A percentile compares a stretch with the other conserved stretches of the same genome.
Evolutionary conservation across 2,329 filamentous ascomycete species (phyloP).

Genomic region (Colletotrichum brevisporum): DNA sequence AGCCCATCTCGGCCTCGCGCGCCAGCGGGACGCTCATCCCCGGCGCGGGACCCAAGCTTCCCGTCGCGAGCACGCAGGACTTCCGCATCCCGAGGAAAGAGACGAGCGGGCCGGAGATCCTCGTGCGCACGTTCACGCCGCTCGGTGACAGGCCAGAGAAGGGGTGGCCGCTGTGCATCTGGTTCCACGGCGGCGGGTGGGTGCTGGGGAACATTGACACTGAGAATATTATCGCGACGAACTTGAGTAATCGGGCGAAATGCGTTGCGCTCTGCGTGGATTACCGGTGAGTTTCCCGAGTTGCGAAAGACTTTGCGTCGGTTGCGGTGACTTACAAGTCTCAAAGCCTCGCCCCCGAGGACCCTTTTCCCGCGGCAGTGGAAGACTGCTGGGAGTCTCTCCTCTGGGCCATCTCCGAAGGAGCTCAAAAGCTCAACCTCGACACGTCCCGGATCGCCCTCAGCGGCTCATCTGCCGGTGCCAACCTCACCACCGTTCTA

Average conservation of each 20-base stretch:
- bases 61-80: constrained; percentile 63
- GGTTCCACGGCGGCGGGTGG: constrained; percentile 72
- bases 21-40: constrained; percentile 66
- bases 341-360: constrained; percentile 67
- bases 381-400: constrained; percentile 70
- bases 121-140: constrained; percentile 66
- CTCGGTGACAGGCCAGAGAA: constrained; percentile 54
- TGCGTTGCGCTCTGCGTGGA: constrained; percentile 70
- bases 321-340: constrained; percentile 10
- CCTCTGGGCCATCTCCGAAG: constrained; percentile 57
- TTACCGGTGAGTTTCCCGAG: constrained; percentile 59
- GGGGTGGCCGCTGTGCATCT: constrained; percentile 70
- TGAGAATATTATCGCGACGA: constrained; percentile 70
- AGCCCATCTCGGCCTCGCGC: constrained; percentile 66
- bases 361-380: constrained; percentile 69
- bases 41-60: constrained; percentile 62
- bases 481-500: constrained; percentile 66
- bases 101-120: constrained; percentile 62
- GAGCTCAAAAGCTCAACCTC: constrained; percentile 51
- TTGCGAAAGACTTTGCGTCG: background rate
- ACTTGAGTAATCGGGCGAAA: constrained; percentile 63
- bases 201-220: constrained; percentile 70
- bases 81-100: constrained; percentile 57
- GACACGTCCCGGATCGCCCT: constrained; percentile 61
- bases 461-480: constrained; percentile 61